Evolutionary conservation across 371 early-diverging fungal species (phyloP).

Genomic region (Mortierella sp.): DNA sequence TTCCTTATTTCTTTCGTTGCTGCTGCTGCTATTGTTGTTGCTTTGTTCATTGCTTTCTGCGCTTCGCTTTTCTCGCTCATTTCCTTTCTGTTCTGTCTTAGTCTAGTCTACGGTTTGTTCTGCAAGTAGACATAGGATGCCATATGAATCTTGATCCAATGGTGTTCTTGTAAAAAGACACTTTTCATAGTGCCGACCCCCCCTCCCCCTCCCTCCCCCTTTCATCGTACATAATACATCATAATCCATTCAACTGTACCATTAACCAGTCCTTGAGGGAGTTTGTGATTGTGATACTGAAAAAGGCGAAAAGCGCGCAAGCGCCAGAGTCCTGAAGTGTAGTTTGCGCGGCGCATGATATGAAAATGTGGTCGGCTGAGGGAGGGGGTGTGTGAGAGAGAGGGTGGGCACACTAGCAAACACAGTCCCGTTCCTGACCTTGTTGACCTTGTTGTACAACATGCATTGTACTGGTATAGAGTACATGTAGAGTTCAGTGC

Average conservation of each 20-base stretch:
- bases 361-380: too few relatives aligned
- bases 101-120: conserved; percentile 1
- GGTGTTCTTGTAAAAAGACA: conserved; percentile 19
- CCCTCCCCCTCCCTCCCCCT: background rate
- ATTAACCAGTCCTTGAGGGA: too few relatives aligned
- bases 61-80: conserved; percentile 1
- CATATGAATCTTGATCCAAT: conserved; percentile 20
- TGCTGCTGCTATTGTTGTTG: conserved; percentile 1
- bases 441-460: too few relatives aligned
- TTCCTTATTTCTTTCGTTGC: conserved; percentile 8
- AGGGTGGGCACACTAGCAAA: too few relatives aligned
- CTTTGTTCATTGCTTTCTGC: conserved; percentile 6
- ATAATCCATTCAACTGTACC: conserved; percentile 11
- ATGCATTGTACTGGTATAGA: too few relatives aligned
- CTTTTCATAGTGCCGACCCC: background rate
- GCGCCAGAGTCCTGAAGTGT: too few relatives aligned
- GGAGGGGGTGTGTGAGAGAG: too few relatives aligned
- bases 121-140: conserved; percentile 9
- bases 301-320: too few relatives aligned
- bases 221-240: conserved; percentile 3
- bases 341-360: too few relatives aligned
- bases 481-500: too few relatives aligned
- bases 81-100: conserved; percentile 4
- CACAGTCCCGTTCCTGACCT: too few relatives aligned
- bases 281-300: too few relatives aligned